These are phyloP conservation scores for Plasmodium cynomolgi DNA, from an alignment of 169 alveolate genomes.

Conservation along the genomic window DNA sequence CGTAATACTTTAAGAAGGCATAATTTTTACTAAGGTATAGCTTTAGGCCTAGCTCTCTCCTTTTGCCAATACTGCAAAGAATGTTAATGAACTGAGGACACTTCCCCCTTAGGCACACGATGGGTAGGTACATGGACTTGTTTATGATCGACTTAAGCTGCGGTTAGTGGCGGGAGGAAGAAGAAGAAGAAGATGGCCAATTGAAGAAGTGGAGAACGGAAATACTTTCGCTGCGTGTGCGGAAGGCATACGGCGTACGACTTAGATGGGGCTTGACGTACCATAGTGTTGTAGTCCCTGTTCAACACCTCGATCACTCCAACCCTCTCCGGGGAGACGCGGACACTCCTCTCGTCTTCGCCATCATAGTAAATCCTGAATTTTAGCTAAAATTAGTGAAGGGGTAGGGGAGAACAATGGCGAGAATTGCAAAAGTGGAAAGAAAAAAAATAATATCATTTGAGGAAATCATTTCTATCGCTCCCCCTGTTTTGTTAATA, in stretches of 20 bases:
- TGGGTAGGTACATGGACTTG: slow-evolving; percentile 33
- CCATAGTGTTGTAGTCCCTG: slow-evolving; percentile 12
- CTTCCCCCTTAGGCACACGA: slow-evolving; percentile 23
- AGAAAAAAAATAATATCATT: not conserved
- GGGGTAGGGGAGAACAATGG: not conserved
- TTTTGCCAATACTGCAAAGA: not conserved
- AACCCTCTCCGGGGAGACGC: slow-evolving; percentile 18
- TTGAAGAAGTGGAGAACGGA: not conserved
- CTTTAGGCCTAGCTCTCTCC: slow-evolving; percentile 19
- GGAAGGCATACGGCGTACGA: not conserved
- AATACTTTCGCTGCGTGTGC: not conserved
- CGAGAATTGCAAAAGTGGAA: not conserved
- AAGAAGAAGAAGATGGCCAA: not conserved
- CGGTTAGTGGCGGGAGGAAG: not conserved
- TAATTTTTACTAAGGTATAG: slow-evolving; percentile 35
- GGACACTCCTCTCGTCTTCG: slow-evolving; percentile 30
- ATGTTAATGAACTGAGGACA: slow-evolving; percentile 60
- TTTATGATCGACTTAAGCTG: slow-evolving; percentile 39
- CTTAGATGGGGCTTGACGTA: not conserved
- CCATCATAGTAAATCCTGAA: slow-evolving; percentile 30
- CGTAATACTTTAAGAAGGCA: slow-evolving; percentile 60
- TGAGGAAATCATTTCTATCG: not conserved
- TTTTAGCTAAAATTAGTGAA: slow-evolving; percentile 3
- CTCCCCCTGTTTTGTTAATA: not conserved
- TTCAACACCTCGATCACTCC: slow-evolving; percentile 11